Evolutionary conservation across 257 asterid genomes (phyloP).

Genomic region (Nemophila menziesii): DNA sequence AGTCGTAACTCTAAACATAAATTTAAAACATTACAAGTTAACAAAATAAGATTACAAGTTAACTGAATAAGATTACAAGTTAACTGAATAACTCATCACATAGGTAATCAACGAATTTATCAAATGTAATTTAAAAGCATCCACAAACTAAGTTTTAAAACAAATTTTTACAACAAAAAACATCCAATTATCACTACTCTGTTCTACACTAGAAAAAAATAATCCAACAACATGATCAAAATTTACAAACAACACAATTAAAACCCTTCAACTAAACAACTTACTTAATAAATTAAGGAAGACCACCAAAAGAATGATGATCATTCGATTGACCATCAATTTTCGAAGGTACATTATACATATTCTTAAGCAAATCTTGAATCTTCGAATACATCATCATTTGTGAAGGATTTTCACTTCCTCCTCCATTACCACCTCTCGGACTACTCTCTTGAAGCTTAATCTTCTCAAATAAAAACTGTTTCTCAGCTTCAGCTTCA

Average conservation of each 20-base stretch:
- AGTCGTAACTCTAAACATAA: no score
- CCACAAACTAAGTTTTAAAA: background rate
- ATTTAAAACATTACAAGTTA: no score
- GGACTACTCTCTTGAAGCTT: conserved; percentile 88
- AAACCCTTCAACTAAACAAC: conserved; percentile 16
- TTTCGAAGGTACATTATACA: conserved; percentile 21
- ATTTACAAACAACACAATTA: conserved; percentile 9
- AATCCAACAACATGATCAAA: conserved; percentile 7
- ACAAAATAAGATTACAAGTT: no score
- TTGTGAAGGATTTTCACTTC: conserved; percentile 59
- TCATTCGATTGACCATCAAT: conserved; percentile 25
- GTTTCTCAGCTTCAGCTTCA: conserved; percentile 96
- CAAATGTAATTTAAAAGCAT: no score
- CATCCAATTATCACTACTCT: conserved; percentile 1
- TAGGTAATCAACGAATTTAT: no score
- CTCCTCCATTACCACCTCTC: conserved; percentile 43
- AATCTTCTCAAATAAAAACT: conserved; percentile 65
- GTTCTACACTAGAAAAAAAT: conserved; percentile 9
- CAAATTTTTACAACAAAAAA: conserved; percentile 12
- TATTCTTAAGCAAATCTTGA: background rate
- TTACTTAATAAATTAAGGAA: conserved; percentile 25
- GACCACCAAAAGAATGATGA: conserved; percentile 21
- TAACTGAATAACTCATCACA: no score
- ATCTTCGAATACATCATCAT: conserved; percentile 39
- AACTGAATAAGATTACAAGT: no score